Evolutionary conservation across 495 filamentous ascomycete species (phyloP).

Genomic region (Umbilicaria muhlenbergii): DNA sequence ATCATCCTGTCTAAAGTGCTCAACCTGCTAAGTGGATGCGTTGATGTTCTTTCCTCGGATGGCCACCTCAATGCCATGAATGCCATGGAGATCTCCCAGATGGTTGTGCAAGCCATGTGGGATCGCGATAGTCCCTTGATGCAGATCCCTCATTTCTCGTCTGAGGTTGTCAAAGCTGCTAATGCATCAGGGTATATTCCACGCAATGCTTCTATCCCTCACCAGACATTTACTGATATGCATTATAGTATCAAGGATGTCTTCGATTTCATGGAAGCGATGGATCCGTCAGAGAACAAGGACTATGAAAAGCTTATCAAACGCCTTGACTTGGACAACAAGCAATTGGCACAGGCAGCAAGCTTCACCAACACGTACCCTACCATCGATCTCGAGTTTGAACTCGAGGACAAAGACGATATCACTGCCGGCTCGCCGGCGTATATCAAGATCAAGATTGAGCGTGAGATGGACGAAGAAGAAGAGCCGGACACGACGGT

Average conservation of each 20-base stretch:
- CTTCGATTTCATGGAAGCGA: conserved; percentile 96
- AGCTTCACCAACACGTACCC: conserved; percentile 93
- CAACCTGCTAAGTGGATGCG: conserved; percentile 76
- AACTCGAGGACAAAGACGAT: conserved; percentile 65
- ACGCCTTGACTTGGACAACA: conserved; percentile 60
- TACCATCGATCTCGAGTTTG: conserved; percentile 77
- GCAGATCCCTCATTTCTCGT: conserved; percentile 90
- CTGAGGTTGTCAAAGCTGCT: conserved; percentile 68
- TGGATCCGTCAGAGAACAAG: conserved; percentile 83
- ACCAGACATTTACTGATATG: conserved; percentile 16
- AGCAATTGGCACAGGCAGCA: conserved; percentile 76
- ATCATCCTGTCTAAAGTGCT: conserved; percentile 72
- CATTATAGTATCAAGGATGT: conserved; percentile 64
- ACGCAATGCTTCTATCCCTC: background rate
- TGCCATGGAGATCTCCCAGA: conserved; percentile 99
- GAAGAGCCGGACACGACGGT: conserved; percentile 70
- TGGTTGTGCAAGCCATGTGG: conserved; percentile 99
- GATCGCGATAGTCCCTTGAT: conserved; percentile 92
- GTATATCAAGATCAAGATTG: conserved; percentile 73
- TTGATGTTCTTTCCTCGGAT: conserved; percentile 91
- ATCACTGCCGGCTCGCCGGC: conserved; percentile 67
- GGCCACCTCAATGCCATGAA: conserved; percentile 93
- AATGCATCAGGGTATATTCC: conserved; percentile 58
- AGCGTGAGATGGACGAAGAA: conserved; percentile 62
- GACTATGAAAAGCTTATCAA: conserved; percentile 62